Evolutionary conservation across 2,329 filamentous ascomycete genomes (phyloP), one percentile per base, ranked within the genome.

Genomic region (Escovopsis sp.): DNA sequence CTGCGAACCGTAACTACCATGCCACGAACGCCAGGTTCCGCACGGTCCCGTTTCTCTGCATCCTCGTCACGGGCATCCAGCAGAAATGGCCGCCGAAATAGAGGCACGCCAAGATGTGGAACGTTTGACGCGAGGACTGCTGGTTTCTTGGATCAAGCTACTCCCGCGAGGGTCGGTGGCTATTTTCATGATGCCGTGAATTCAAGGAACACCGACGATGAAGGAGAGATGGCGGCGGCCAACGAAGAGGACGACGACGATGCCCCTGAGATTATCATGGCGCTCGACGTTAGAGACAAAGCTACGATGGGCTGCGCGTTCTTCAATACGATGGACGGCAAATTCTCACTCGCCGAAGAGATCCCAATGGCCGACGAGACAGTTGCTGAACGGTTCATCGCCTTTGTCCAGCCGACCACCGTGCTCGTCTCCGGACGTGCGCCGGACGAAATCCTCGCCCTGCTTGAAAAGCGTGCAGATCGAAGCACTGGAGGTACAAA

Each of bases 251-350:
- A 18, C 12, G 31, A 23, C 31, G 19, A 19, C 14, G 17, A n/a
- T 21, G 12, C 19, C 13, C 10, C 17, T 5, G 82, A 90, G 49
- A 58, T 85, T 18, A 69, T 93, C 39, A 83, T 93, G 74, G 82
- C 84, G 1, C 62, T 94, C 17, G 76, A 92, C 39, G 65, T 88
- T 52, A 74, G 69, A 41, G 69, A 76, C n/a, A 68, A 72, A 21
- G 75, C 71, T 1, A 76, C 69, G 0, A 65, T 94, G 14, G 88
- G 88, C 1, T 94, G 86, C 53, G 79, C 83, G 31, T 93, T 88
- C 50, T 94, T 88, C 50, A 63, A 78, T 32, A 75, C 77, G 5
- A 60, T 67, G 18, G 73, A 85, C 27, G 76, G 82, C 47, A 73
- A 66, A 26, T 56, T 94, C 4, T 79, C 72, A 39, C 65, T 94